These are phyloP conservation scores for Globisporangium camurandrum DNA, from an alignment of 352 stramenopile genomes.

Conservation along the genomic window DNA sequence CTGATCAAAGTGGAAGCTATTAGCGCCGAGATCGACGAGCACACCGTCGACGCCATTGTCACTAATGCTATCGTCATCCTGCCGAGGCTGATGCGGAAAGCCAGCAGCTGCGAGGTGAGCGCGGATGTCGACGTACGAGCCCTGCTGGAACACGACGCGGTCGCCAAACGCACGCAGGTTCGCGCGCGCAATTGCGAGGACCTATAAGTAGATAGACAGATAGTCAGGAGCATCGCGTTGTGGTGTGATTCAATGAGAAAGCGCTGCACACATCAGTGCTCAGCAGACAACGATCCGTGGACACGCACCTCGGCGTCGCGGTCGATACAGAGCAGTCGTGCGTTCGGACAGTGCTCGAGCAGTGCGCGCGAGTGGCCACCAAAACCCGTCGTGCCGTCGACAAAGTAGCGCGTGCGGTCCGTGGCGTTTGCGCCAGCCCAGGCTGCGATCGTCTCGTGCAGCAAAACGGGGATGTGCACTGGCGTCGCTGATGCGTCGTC, in stretches of 20 bases:
- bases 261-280: too few species aligned
- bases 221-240: too few species aligned
- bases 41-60: constrained; percentile 44
- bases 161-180: constrained; percentile 36
- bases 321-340: constrained; percentile 71
- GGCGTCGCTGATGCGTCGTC: too few species aligned
- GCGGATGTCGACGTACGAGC: constrained; percentile 53
- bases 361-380: constrained; percentile 60
- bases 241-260: too few species aligned
- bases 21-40: constrained; percentile 72
- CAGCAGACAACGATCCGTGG: too few species aligned
- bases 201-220: constrained; percentile 7
- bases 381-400: constrained; percentile 68
- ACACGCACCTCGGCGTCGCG: constrained; percentile 54
- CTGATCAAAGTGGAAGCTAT: constrained; percentile 80
- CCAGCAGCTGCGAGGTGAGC: constrained; percentile 24
- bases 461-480: constrained; percentile 50
- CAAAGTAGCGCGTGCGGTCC: constrained; percentile 31
- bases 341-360: constrained; percentile 32
- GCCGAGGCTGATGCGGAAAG: too few species aligned
- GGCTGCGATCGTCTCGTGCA: constrained; percentile 39
- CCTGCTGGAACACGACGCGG: constrained; percentile 46
- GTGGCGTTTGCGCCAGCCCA: constrained; percentile 9
- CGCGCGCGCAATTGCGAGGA: constrained; percentile 45
- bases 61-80: too few species aligned